Conservation (phyloP, 345 rosid species). For the Raphanus sativus region DNA sequence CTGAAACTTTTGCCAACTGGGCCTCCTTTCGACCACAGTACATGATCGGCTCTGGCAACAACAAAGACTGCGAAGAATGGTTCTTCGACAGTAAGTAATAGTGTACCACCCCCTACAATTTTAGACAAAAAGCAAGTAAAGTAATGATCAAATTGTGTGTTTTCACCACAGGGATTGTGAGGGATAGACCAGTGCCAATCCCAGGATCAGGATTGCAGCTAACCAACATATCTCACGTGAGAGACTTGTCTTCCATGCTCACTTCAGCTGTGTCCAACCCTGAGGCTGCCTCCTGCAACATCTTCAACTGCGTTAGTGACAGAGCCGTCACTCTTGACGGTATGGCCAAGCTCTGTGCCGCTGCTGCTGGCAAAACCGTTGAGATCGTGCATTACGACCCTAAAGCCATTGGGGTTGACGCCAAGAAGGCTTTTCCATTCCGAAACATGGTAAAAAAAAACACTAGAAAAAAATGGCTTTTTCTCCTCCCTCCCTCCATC, state of each 20-base stretch:
- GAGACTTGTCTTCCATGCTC: slow-evolving; percentile 88
- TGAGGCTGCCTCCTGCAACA: slow-evolving; percentile 61
- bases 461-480: not conserved
- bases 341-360: slow-evolving; percentile 90
- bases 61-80: slow-evolving; percentile 99
- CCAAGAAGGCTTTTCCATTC: slow-evolving; percentile 94
- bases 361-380: slow-evolving; percentile 71
- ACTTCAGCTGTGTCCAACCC: slow-evolving; percentile 73
- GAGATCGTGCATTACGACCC: slow-evolving; percentile 90
- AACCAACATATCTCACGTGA: slow-evolving; percentile 76
- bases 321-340: slow-evolving; percentile 93
- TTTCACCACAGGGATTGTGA: slow-evolving; percentile 63
- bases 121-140: not conserved
- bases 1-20: slow-evolving; percentile 67
- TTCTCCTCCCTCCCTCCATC: not conserved
- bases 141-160: not conserved
- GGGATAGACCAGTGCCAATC: slow-evolving; percentile 82
- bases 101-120: not conserved
- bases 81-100: slow-evolving; percentile 73
- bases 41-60: slow-evolving; percentile 97
- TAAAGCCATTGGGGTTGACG: slow-evolving; percentile 73
- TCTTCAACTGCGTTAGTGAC: slow-evolving; percentile 88
- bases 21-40: slow-evolving; percentile 82
- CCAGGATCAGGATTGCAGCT: slow-evolving; percentile 97
- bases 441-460: slow-evolving; percentile 76